Base-by-base conservation (phyloP, 352 stramenopile species). In the Phytopythium boreale region DNA sequence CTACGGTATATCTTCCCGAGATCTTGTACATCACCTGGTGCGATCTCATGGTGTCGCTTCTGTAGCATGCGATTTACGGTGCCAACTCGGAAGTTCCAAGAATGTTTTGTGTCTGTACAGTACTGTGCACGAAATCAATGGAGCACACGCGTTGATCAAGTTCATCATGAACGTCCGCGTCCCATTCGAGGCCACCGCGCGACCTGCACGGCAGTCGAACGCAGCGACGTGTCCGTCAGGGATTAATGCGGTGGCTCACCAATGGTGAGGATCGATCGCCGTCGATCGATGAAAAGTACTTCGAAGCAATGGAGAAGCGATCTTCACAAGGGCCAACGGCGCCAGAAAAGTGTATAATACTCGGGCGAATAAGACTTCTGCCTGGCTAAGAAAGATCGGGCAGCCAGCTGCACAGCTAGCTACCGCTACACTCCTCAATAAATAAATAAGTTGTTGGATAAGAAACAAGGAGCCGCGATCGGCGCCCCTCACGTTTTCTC, bases 361-460 rank as follows among this genome's bases (percentile, higher is more conserved):
- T 20, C 3, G 9, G 22, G 47, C 24, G 47, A 10, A 34, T 53
- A 53, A 53, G 47, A 34, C 7, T 19, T 27, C 22, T 10, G 14
- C 14, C 47, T 9, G 24, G 47, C 47, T 34, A 29, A 17, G 22
- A 26, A 29, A 17, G 22, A 26, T 27, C 11, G 22, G 5, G 22
- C 47, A 53, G 47, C 43, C 10, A 49, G n/a, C 43, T 49, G 29
- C 29, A 34, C 29, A 34, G 29, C 29, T 15, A n/a, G 43, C 43
- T 26, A 26, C 43, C 4, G 20, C 47, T 17, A 12, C 22, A 5
- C 7, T 53, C 4, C 47, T 12, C 10, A 12, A 6, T 19, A 24
- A 53, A 53, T 53, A 53, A 53, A 53, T 53, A 53, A 49, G 43
- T 14, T 49, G 43, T 49, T n/a, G 44, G 11, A 46, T 49, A 11